phyloP scores from a whole-genome alignment of 805 yeast genomes.

The Hanseniaspora lindneri region DNA sequence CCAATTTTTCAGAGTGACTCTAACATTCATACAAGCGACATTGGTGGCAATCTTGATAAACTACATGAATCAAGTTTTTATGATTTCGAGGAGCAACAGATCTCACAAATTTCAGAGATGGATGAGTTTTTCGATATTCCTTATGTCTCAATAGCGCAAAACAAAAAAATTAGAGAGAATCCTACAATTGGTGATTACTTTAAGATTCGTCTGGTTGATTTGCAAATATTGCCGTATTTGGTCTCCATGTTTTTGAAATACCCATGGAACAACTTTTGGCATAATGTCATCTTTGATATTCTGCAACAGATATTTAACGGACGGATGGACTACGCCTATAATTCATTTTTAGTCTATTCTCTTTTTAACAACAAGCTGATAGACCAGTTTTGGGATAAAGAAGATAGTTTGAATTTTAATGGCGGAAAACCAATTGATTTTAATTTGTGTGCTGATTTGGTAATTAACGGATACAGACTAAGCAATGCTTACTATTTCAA shows the following conservation, averaged over 20 bases:
- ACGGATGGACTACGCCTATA: constrained; percentile 70
- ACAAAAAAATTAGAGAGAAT: constrained; percentile 35
- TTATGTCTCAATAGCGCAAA: constrained; percentile 33
- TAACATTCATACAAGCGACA: constrained; percentile 16
- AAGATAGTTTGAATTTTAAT: background rate
- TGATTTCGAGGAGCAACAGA: constrained; percentile 23
- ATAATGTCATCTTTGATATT: constrained; percentile 92
- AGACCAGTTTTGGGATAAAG: background rate
- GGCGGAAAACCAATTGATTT: constrained; percentile 41
- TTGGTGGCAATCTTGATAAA: constrained; percentile 16
- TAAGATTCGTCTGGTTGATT: constrained; percentile 71
- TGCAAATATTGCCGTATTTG: constrained; percentile 54
- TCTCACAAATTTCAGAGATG: constrained; percentile 21
- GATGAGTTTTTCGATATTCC: constrained; percentile 29
- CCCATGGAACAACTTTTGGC: constrained; percentile 96
- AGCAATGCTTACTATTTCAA: constrained; percentile 50
- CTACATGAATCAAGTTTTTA: constrained; percentile 26
- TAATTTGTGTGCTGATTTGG: constrained; percentile 45
- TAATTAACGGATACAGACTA: constrained; percentile 48
- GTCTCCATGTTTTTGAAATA: constrained; percentile 63
- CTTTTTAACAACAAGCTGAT: constrained; percentile 21
- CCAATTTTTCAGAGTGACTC: background rate
- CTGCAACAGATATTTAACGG: constrained; percentile 92
- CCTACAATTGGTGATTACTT: constrained; percentile 80
- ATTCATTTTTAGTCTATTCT: constrained; percentile 50